Evolutionary conservation across 768 basidiomycete species (phyloP).

Genomic region (Lentinus brumalis): DNA sequence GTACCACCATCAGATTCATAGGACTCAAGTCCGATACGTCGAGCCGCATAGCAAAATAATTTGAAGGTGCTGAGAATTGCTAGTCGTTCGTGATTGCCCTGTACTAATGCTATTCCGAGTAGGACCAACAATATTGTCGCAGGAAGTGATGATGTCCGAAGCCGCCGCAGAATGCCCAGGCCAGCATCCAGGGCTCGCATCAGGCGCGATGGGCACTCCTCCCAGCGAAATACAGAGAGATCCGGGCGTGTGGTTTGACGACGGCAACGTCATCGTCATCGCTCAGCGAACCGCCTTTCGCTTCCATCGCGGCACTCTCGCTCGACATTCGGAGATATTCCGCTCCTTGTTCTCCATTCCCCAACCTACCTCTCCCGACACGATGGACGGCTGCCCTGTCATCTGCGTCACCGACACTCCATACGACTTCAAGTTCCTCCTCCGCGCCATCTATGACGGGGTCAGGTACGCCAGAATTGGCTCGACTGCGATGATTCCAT

Average conservation of each 20-base stretch:
- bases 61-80: too few species aligned
- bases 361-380: constrained; percentile 1
- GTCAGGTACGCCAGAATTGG: not conserved
- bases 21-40: too few species aligned
- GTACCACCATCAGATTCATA: too few species aligned
- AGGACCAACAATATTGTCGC: too few species aligned
- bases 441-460: constrained; percentile 6
- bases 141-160: too few species aligned
- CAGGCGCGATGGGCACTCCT: not conserved
- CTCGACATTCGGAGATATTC: constrained; percentile 19
- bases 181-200: not conserved
- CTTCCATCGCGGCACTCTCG: constrained; percentile 18
- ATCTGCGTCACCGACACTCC: constrained; percentile 10
- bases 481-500: too few species aligned
- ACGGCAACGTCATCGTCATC: constrained; percentile 69
- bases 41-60: too few species aligned
- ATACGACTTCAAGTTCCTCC: constrained; percentile 5
- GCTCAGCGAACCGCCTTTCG: constrained; percentile 29
- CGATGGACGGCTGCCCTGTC: constrained; percentile 12
- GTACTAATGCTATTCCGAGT: too few species aligned
- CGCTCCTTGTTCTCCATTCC: constrained; percentile 14
- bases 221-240: not conserved
- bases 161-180: not conserved
- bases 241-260: constrained; percentile 53
- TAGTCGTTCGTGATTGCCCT: too few species aligned